These are phyloP conservation scores for Verbascum thapsus DNA, from an alignment of 257 asterid genomes.

Conservation along the genomic window DNA sequence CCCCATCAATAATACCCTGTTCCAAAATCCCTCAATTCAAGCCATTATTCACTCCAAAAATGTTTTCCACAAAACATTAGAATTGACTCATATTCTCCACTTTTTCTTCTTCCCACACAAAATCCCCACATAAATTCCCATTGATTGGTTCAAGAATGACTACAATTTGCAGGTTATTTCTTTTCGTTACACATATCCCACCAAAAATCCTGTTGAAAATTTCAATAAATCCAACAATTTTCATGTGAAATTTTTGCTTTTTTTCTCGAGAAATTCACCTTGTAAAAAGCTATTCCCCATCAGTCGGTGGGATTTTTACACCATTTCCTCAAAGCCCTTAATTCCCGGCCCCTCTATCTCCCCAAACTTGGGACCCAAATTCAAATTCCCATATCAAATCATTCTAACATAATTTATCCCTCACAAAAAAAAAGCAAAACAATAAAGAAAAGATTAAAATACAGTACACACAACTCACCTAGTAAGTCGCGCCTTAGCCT, in stretches of 20 bases:
- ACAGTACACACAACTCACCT: constrained; percentile 29
- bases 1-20: not conserved
- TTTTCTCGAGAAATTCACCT: not conserved
- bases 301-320: constrained; percentile 29
- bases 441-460: constrained; percentile 10
- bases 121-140: not conserved
- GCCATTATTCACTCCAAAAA: constrained; percentile 35
- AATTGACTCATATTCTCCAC: constrained; percentile 7
- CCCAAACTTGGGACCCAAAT: constrained; percentile 29
- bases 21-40: constrained; percentile 29
- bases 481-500: constrained; percentile 21
- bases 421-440: constrained; percentile 22
- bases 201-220: not conserved
- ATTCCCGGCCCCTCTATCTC: constrained; percentile 26
- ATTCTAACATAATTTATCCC: constrained; percentile 35
- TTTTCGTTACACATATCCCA: not conserved
- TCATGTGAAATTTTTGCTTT: not conserved
- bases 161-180: not conserved
- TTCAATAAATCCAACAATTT: not conserved
- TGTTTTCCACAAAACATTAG: constrained; percentile 20
- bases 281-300: too few relatives aligned
- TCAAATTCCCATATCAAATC: constrained; percentile 38
- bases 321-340: not conserved
- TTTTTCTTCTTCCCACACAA: not conserved
- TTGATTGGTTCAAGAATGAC: not conserved